A percentile compares a stretch with the other conserved stretches of the same genome.
Conservation (phyloP, 179 eudicot genomes). For the Drosera spatulata region DNA sequence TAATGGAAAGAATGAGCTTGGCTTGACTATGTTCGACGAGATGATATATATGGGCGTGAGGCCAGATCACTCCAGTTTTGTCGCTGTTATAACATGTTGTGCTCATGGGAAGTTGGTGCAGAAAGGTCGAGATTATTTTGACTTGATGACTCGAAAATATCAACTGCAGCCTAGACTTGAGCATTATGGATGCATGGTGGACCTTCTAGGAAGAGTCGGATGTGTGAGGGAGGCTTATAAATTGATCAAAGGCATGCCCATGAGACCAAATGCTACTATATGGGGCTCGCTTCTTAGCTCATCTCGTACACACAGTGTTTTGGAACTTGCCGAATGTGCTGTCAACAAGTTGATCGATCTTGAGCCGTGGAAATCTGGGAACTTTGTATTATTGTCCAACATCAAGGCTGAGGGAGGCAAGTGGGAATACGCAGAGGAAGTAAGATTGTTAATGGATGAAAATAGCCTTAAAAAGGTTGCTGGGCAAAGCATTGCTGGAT, state of each 20-base stretch:
- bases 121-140: constrained; percentile 44
- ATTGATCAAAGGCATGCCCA: constrained; percentile 43
- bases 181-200: constrained; percentile 81
- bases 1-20: constrained; percentile 49
- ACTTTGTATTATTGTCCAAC: constrained; percentile 61
- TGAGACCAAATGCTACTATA: constrained; percentile 61
- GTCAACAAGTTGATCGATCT: constrained; percentile 45
- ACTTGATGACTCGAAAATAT: constrained; percentile 32
- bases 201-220: constrained; percentile 63
- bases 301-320: constrained; percentile 38
- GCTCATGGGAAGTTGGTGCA: constrained; percentile 46
- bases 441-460: constrained; percentile 48
- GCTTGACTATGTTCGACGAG: constrained; percentile 43
- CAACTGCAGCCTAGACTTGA: constrained; percentile 42
- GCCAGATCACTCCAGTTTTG: constrained; percentile 51
- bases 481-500: constrained; percentile 35
- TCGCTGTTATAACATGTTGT: constrained; percentile 52
- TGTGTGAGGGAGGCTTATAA: constrained; percentile 47
- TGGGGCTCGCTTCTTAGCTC: constrained; percentile 75
- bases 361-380: constrained; percentile 71
- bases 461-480: constrained; percentile 29
- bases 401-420: constrained; percentile 58
- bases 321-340: constrained; percentile 47
- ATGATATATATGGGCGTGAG: constrained; percentile 38
- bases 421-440: constrained; percentile 62